phyloP scores from a whole-genome alignment of 2,329 filamentous ascomycete genomes.

The Trichoderma harzianum region DNA sequence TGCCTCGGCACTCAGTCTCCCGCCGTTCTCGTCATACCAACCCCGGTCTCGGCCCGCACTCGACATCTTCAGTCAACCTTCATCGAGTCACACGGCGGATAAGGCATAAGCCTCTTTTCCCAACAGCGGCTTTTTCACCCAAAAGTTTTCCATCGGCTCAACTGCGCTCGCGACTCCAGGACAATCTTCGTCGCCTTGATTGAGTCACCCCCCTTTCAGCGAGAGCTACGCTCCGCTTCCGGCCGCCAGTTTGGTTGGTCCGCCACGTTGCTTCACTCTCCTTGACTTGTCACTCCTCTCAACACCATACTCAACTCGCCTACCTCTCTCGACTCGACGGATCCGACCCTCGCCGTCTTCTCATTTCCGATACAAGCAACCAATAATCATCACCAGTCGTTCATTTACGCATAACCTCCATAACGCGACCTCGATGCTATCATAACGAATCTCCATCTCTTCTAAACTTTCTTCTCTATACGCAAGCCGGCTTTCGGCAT shows the following conservation, averaged over 20 bases:
- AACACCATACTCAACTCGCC: conserved; percentile 4
- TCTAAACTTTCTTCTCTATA: conserved; percentile 29
- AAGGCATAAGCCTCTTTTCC: conserved; percentile 22
- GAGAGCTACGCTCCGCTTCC: conserved; percentile 33
- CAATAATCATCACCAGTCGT: conserved; percentile 20
- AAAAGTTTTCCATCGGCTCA: conserved; percentile 25
- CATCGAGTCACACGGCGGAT: conserved; percentile 15
- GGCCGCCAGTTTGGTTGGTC: conserved; percentile 27
- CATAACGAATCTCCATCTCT: conserved; percentile 41
- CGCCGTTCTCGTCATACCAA: conserved; percentile 11
- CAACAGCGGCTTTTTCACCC: conserved; percentile 17
- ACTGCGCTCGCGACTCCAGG: conserved; percentile 15
- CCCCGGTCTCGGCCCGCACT: conserved; percentile 19
- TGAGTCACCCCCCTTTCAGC: conserved; percentile 25
- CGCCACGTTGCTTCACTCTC: conserved; percentile 21
- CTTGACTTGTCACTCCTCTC: background rate
- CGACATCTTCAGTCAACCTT: background rate
- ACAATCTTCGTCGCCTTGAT: conserved; percentile 22
- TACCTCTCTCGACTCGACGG: conserved; percentile 23
- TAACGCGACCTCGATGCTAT: conserved; percentile 40
- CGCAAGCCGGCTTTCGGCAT: conserved; percentile 20
- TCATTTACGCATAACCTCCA: conserved; percentile 17
- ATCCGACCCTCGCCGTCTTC: conserved; percentile 29
- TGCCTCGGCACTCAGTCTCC: background rate
- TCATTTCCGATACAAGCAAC: background rate